These are phyloP conservation scores for Leishmania gerbilli DNA, from an alignment of 208 protist genomes.

Conservation along the genomic window DNA sequence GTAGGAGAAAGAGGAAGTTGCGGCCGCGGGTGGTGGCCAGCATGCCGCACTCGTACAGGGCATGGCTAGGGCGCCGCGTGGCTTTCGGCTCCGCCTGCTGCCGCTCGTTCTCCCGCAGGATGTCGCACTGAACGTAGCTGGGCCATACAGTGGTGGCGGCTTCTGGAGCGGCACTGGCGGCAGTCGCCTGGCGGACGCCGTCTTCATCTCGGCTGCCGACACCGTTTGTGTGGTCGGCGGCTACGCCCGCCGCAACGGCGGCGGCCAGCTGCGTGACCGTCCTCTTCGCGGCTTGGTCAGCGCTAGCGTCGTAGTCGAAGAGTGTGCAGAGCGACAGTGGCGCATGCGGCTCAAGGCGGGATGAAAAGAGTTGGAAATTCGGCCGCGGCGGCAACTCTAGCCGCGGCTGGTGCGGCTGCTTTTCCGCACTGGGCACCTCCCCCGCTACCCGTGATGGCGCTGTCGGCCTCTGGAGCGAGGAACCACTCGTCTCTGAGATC, in stretches of 20 bases:
- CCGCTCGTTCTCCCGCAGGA: slow-evolving; percentile 31
- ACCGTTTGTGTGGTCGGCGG: background rate
- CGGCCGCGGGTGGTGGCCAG: slow-evolving; percentile 42
- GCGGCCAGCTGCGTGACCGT: background rate
- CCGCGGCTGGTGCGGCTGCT: background rate
- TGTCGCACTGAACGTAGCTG: slow-evolving; percentile 36
- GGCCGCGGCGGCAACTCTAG: slow-evolving; percentile 33
- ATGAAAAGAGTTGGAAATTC: slow-evolving; percentile 42
- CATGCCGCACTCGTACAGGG: slow-evolving; percentile 49
- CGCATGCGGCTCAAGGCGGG: slow-evolving; percentile 41
- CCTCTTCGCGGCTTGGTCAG: slow-evolving; percentile 7
- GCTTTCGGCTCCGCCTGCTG: slow-evolving; percentile 31
- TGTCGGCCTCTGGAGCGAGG: background rate
- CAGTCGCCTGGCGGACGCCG: background rate
- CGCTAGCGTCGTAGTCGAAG: slow-evolving; percentile 28
- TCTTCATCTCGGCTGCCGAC: background rate
- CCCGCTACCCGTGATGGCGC: background rate
- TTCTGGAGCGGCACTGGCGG: background rate
- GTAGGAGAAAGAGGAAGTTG: slow-evolving; percentile 40
- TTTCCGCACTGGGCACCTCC: too few relatives aligned
- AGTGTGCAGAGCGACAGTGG: slow-evolving; percentile 34
- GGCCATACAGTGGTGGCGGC: slow-evolving; percentile 2
- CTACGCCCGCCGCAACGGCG: background rate
- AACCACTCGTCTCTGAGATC: background rate
- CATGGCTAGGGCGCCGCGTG: slow-evolving; percentile 30